Base-by-base conservation (phyloP, 1,139 yeast species). In the Hyphopichia buzzinii region DNA sequence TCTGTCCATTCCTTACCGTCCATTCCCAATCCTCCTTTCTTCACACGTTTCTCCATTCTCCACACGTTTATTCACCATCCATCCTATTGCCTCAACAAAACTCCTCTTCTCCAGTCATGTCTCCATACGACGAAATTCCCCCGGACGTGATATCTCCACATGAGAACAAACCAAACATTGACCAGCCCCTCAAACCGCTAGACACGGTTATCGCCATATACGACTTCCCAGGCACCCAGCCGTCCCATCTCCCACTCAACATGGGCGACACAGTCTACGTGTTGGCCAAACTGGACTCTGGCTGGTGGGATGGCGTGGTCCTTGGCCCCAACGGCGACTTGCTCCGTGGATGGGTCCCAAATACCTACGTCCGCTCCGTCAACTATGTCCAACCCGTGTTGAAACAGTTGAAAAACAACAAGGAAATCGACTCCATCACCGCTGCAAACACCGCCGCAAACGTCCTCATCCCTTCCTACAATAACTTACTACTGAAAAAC, bases 301-400 rank as follows among this genome's bases (percentile, higher is more conserved):
- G 84, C 2, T 84, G 94, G 94, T 82, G 89, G 87, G 92, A 84
- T 53, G 90, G 90, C 3, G 71, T 81, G 8, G 52, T 70, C 2
- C 51, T 74, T 10, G 64, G 57, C 33, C 56, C 61, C 5, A 54
- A 49, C 19, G 76, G 76, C 30, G 74, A 66, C 12, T 58, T 73
- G 8, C 57, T 63, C 12, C 64, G 90, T 49, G 92, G 92, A 42
- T 84, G 92, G 92, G 81, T 84, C 57, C 89, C 90, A n/a, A 71
- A 70, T 37, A 72, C 73, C 36, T 77, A 72, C 54, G 78, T 77
- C 13, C 65, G 77, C 31, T 60, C 73, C 1, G 75, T 71, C 21
- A 64, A 69, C 45, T 69, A 70, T 44, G 74, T 70, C 24, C 75
- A 71, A 42, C 77, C 76, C 4, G 67, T 68, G 4, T 54, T 69